Base-by-base conservation (phyloP, 2,329 filamentous ascomycete species). In the Fusarium annulatum region DNA sequence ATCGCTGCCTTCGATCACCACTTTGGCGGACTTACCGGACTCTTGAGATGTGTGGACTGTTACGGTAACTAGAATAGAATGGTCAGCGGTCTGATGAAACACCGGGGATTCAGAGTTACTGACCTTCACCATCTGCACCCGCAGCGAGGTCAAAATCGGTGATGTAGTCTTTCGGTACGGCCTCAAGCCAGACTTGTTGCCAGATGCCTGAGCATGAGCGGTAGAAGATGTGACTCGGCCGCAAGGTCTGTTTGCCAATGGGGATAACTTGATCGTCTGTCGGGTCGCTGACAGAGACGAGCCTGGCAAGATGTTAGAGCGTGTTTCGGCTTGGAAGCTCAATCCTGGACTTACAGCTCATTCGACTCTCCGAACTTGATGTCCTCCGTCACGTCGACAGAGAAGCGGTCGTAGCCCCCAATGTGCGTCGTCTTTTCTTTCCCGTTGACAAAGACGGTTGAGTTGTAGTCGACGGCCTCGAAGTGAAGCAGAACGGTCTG, bases 121-220 rank as follows among this genome's bases (percentile, higher is more conserved):
- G 3, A 52, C 71, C 71, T 59, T 64, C 36, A 9, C 71, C 71
- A 2, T 73, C 59, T 34, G 67, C 43, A 85, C 88, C 86, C 1
- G 90, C 91, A 33, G 85, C 80, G 21, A 93, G 76, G 69, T 93
- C 88, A 5, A 93, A 81, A 45, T 87, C 84, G 0, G 86, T 87
- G 61, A 93, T 87, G 73, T 90, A 83, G 56, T 88, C 85, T 0
- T 81, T 70, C 0, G 91, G 89, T 0, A 87, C 90, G n/a, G 88
- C 85, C 78, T 92, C 89, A 4, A 94, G 82, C 92, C 92, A 94
- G 0, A 94, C 92, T 23, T 86, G 87, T 78, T 93, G 92, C 92
- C 92, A 94, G 71, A 94, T 93, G 9, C 92, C 92, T 39, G 90
- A 91, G 78, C 91, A 94, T 1, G 92, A 89, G 1, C 89, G 90